phyloP scores from a whole-genome alignment of 805 yeast species.

The Barnettozyma siamensis region DNA sequence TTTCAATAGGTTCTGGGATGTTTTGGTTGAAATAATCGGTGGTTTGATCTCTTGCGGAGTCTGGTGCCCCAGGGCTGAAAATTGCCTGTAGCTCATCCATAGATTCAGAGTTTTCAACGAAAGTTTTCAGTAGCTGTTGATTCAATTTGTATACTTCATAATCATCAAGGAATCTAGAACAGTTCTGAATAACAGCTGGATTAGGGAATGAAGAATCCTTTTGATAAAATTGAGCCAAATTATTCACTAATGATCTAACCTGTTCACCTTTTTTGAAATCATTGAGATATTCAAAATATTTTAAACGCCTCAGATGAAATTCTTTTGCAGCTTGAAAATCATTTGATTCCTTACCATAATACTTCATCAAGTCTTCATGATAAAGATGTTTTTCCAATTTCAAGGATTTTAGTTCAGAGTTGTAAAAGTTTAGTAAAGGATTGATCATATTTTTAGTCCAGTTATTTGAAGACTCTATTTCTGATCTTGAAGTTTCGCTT shows the following conservation, averaged over 20 bases:
- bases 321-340: constrained; percentile 30
- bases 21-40: background rate
- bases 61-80: background rate
- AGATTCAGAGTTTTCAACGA: background rate
- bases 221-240: constrained; percentile 7
- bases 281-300: constrained; percentile 38
- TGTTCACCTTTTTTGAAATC: constrained; percentile 22
- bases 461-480: constrained; percentile 17
- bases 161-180: background rate
- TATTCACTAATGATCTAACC: constrained; percentile 14
- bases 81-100: background rate
- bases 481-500: constrained; percentile 17
- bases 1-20: constrained; percentile 4
- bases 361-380: constrained; percentile 10
- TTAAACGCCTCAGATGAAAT: constrained; percentile 40
- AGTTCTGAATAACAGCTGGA: background rate
- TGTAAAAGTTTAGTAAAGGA: constrained; percentile 16
- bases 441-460: constrained; percentile 13
- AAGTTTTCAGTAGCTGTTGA: background rate
- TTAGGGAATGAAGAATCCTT: background rate
- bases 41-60: too few relatives aligned
- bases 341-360: constrained; percentile 1
- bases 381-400: constrained; percentile 11
- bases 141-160: constrained; percentile 1
- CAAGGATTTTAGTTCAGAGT: constrained; percentile 18